Base-by-base conservation (phyloP, 768 basidiomycete genomes). In the Boletus bicolor region DNA sequence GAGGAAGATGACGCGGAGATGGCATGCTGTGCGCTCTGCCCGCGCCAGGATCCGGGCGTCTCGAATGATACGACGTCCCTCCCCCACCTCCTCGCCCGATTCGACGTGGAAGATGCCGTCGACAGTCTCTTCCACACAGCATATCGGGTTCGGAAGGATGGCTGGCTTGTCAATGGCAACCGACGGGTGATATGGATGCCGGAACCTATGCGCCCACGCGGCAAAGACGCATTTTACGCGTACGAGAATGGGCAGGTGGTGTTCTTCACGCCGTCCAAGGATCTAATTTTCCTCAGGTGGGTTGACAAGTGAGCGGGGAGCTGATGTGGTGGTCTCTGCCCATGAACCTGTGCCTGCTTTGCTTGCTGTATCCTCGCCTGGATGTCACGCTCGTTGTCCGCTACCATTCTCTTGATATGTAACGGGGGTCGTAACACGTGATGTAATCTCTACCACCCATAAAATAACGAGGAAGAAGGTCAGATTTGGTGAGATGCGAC, bases 301-400 rank as follows among this genome's bases (percentile, higher is more conserved):
- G 28, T 28, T 2, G 28, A 28, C 28, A 4, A 3, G 28, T 28
- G 28, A 28, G 28, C 28, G 28, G 28, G 28, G 28, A 4, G 28
- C 4, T 28, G 28, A 28, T 28, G 28, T 28, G 79, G 84, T 83
- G 17, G 87, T 91, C 8, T 79, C 64, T 19, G 78, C 77, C 93
- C 93, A 97, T n/a, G 62, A 60, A 76, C 73, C 68, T 93, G 92
- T 1, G 0, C 21, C 21, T 68, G 61, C 12, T 76, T 74, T 0
- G 94, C 92, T 28, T 66, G 73, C 8, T 63, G 55, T 59, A 99
- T 90, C 70, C 91, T 93, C 19, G 66, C 62, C 19, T 76, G 73
- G 38, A 98, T 96, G 59, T 91, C 87, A 12, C 72, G 76, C 39
- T 78, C 79, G 57, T 83, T 81, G 65, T 94, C 91, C 1, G 94